These are phyloP conservation scores for Pneumocystis jirovecii DNA, from an alignment of 1,139 yeast species.

Conservation along the genomic window DNA sequence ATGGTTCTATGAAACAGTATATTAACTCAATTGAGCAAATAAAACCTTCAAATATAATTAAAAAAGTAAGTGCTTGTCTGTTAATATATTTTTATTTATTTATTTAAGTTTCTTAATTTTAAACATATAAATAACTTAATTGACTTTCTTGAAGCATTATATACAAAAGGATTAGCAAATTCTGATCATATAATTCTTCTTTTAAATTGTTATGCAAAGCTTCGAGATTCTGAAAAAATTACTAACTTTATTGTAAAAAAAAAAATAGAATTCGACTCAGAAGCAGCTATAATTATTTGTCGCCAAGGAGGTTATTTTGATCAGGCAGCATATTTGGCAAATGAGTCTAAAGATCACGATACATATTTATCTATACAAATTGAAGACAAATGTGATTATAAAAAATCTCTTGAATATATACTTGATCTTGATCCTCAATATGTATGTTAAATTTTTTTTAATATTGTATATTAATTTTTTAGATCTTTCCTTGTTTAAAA, in stretches of 20 bases:
- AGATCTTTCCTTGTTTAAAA: conserved; percentile 24
- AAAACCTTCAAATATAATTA: conserved; percentile 56
- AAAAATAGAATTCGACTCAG: conserved; percentile 45
- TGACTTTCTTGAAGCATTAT: conserved; percentile 46
- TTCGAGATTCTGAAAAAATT: conserved; percentile 47
- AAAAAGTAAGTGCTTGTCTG: conserved; percentile 28
- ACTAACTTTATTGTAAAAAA: conserved; percentile 38
- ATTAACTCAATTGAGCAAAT: conserved; percentile 37
- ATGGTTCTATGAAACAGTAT: conserved; percentile 58
- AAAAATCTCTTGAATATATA: conserved; percentile 50
- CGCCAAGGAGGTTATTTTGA: conserved; percentile 59
- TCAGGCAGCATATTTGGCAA: conserved; percentile 58
- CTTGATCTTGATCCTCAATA: conserved; percentile 65
- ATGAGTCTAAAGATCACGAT: conserved; percentile 57
- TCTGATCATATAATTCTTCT: conserved; percentile 72
- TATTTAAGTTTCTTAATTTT: conserved; percentile 49
- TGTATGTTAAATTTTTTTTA: conserved; percentile 38
- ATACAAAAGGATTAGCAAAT: conserved; percentile 40
- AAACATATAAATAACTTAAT: conserved; percentile 56
- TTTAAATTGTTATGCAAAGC: conserved; percentile 69
- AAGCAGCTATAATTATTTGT: conserved; percentile 55
- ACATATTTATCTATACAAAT: conserved; percentile 65
- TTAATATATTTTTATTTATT: not conserved
- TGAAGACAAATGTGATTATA: conserved; percentile 49
- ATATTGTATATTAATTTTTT: not conserved